These are phyloP conservation scores for Globisporangium splendens DNA, from an alignment of 352 stramenopile species.

Conservation along the genomic window DNA sequence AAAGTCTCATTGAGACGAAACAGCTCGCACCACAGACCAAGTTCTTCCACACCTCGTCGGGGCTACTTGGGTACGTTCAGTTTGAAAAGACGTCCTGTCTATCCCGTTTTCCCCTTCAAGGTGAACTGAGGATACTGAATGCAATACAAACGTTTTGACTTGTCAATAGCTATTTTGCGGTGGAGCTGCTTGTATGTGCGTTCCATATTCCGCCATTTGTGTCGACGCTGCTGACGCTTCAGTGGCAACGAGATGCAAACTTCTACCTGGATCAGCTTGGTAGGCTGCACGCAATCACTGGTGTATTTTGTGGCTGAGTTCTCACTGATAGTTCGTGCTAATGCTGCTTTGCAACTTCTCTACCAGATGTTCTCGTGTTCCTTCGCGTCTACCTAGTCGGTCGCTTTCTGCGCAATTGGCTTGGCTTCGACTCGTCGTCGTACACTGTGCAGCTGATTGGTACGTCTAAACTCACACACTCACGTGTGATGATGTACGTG, in stretches of 20 bases:
- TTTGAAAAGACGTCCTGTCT: background rate
- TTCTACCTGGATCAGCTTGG: constrained; percentile 52
- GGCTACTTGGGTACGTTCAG: constrained; percentile 26
- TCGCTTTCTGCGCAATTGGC: constrained; percentile 42
- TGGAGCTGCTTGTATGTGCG: constrained; percentile 35
- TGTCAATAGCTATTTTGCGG: constrained; percentile 29
- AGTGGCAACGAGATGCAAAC: constrained; percentile 21
- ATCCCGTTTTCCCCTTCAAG: background rate
- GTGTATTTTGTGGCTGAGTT: no score
- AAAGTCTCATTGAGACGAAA: constrained; percentile 40
- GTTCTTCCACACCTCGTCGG: constrained; percentile 36
- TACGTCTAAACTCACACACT: background rate
- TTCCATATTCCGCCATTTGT: constrained; percentile 38
- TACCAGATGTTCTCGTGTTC: constrained; percentile 43
- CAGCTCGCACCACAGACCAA: constrained; percentile 24
- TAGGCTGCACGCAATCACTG: constrained; percentile 8
- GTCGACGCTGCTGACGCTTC: constrained; percentile 25
- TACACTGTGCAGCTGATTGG: constrained; percentile 37
- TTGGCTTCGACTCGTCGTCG: constrained; percentile 36
- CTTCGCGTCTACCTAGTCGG: constrained; percentile 51
- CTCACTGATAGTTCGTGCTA: no score
- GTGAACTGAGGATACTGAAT: no score
- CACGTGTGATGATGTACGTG: no score
- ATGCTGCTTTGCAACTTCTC: no score
- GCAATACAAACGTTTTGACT: background rate